phyloP scores from a whole-genome alignment of 2,329 filamentous ascomycete genomes.

The Colletotrichum lini region DNA sequence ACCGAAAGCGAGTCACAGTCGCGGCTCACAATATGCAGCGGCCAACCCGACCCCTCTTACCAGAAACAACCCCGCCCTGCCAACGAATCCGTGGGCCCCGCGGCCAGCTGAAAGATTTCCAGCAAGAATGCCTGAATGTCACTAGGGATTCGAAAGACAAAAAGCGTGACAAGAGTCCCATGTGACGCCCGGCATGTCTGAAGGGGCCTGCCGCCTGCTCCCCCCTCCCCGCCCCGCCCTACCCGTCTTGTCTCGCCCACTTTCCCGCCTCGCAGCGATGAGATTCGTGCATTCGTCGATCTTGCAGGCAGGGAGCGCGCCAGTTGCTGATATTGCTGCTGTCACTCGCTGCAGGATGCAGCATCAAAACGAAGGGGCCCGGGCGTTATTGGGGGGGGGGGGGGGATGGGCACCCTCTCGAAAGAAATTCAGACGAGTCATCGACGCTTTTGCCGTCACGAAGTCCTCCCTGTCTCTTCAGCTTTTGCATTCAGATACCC shows the following conservation, averaged over 20 bases:
- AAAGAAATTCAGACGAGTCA: constrained; percentile 38
- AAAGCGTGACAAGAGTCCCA: constrained; percentile 6
- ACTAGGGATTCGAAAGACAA: constrained; percentile 13
- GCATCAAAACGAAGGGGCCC: neutral
- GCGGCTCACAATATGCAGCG: neutral
- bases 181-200: constrained; percentile 27
- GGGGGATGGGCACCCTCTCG: constrained; percentile 1
- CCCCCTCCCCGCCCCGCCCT: constrained; percentile 29
- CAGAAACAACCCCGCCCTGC: constrained; percentile 32
- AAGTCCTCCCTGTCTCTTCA: constrained; percentile 1
- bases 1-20: constrained; percentile 11
- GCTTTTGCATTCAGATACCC: neutral
- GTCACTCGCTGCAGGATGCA: constrained; percentile 3
- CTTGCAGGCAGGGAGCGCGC: constrained; percentile 3
- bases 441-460: constrained; percentile 28
- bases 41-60: neutral
- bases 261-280: constrained; percentile 21
- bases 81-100: neutral
- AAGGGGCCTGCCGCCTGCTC: neutral
- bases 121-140: constrained; percentile 3
- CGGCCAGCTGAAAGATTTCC: neutral
- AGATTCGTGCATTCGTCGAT: constrained; percentile 10
- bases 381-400: neutral
- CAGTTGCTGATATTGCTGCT: neutral
- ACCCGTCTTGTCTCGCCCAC: constrained; percentile 33